Percentiles rank a stretch among this genome's conserved stretches.
phyloP scores from a whole-genome alignment of 2,329 filamentous ascomycete genomes.

The Aureobasidium subglaciale region DNA sequence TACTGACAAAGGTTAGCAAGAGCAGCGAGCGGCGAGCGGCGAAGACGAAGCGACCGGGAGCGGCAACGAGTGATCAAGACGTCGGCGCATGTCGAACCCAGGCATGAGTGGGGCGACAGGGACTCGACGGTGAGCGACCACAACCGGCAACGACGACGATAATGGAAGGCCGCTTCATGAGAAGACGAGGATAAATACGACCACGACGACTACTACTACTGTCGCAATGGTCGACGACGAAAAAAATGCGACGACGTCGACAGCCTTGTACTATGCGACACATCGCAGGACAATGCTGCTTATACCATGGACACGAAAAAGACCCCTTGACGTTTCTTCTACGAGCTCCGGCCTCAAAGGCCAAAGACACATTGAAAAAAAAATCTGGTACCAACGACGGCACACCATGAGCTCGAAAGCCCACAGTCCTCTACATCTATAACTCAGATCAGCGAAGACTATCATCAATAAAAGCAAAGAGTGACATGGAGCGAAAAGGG shows the following conservation, averaged over 20 bases:
- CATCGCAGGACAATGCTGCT: not conserved
- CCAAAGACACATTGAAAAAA: constrained; percentile 8
- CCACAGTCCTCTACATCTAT: not conserved
- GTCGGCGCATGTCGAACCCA: no score
- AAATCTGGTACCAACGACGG: no score
- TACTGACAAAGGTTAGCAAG: no score
- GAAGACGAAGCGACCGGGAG: no score
- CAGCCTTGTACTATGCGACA: not conserved
- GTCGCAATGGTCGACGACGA: not conserved
- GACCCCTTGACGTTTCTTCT: not conserved
- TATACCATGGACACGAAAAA: not conserved
- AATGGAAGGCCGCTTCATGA: no score
- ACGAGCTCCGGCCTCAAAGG: not conserved
- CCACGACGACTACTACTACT: no score
- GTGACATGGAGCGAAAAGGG: not conserved
- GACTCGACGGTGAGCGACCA: no score
- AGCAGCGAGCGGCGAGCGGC: no score
- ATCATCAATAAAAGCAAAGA: constrained; percentile 1
- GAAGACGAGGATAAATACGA: no score
- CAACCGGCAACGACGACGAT: no score
- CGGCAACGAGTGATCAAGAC: no score
- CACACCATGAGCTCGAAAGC: not conserved
- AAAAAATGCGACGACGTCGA: not conserved
- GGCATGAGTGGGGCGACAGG: no score
- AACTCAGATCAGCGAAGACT: not conserved